Conservation (phyloP, 2,329 filamentous ascomycete genomes). For the Alternaria angustiovoidea region DNA sequence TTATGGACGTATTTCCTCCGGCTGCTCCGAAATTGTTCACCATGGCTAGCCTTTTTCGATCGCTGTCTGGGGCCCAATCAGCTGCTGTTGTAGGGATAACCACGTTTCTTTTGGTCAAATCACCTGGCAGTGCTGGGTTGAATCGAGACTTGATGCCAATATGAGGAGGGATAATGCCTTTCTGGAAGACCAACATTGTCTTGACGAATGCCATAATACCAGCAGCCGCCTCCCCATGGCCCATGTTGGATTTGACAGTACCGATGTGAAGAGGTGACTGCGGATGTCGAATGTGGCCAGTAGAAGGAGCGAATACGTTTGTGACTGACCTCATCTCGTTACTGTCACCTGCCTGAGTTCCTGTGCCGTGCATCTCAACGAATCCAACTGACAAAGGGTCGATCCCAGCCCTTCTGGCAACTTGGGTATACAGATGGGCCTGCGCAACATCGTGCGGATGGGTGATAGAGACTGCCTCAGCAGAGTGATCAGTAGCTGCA, state of each 20-base stretch:
- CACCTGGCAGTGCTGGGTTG: neutral
- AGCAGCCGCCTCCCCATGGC: conserved; percentile 47
- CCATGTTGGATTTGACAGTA: conserved; percentile 46
- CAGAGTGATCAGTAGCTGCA: conserved; percentile 44
- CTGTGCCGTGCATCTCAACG: conserved; percentile 46
- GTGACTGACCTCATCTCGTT: conserved; percentile 36
- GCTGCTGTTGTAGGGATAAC: neutral
- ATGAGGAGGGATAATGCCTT: conserved; percentile 34
- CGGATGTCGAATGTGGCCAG: conserved; percentile 9
- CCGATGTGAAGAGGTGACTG: conserved; percentile 35
- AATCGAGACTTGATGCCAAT: conserved; percentile 51
- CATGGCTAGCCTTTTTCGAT: neutral
- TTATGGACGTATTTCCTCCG: conserved; percentile 47
- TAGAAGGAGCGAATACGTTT: conserved; percentile 8
- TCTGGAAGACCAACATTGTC: conserved; percentile 41
- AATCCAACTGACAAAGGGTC: conserved; percentile 43
- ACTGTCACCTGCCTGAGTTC: conserved; percentile 41
- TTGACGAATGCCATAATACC: conserved; percentile 47
- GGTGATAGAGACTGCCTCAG: conserved; percentile 44
- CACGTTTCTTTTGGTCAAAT: neutral
- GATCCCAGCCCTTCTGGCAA: conserved; percentile 46
- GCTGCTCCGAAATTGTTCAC: conserved; percentile 41
- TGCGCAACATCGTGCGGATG: conserved; percentile 38
- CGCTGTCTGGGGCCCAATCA: neutral
- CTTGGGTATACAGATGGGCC: conserved; percentile 19